These are phyloP conservation scores for Notholithocarpus densiflorus DNA, from an alignment of 306 rosid species.

Conservation along the genomic window DNA sequence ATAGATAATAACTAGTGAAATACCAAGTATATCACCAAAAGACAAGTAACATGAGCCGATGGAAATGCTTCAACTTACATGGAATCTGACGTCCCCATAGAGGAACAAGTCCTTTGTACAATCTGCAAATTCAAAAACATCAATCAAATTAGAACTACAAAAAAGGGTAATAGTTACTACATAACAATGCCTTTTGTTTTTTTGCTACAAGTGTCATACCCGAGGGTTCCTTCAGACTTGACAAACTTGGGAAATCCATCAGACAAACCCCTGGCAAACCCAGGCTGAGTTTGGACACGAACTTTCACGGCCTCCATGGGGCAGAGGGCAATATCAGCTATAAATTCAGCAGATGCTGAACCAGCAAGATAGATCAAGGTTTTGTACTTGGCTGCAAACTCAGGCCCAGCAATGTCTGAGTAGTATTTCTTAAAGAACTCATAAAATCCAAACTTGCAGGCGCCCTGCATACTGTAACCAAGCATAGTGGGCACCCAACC, in stretches of 20 bases:
- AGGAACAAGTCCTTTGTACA: constrained; percentile 81
- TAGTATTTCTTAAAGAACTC: constrained; percentile 88
- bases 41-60: neutral
- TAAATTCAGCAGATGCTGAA: constrained; percentile 78
- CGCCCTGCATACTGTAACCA: constrained; percentile 91
- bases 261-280: constrained; percentile 72
- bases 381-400: constrained; percentile 70
- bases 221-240: constrained; percentile 58
- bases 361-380: constrained; percentile 75
- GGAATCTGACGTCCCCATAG: constrained; percentile 97
- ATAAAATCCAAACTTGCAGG: constrained; percentile 72
- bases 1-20: neutral
- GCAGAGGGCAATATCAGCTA: constrained; percentile 79
- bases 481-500: constrained; percentile 84
- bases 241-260: constrained; percentile 73
- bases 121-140: constrained; percentile 39
- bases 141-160: neutral
- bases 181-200: neutral
- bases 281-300: constrained; percentile 89
- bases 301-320: constrained; percentile 92
- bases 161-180: neutral
- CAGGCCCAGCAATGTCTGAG: constrained; percentile 75
- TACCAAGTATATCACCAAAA: neutral
- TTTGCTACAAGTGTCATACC: constrained; percentile 29
- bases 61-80: constrained; percentile 45